phyloP scores from a whole-genome alignment of 148 eudicot species.

The Rhododendron simsii region DNA sequence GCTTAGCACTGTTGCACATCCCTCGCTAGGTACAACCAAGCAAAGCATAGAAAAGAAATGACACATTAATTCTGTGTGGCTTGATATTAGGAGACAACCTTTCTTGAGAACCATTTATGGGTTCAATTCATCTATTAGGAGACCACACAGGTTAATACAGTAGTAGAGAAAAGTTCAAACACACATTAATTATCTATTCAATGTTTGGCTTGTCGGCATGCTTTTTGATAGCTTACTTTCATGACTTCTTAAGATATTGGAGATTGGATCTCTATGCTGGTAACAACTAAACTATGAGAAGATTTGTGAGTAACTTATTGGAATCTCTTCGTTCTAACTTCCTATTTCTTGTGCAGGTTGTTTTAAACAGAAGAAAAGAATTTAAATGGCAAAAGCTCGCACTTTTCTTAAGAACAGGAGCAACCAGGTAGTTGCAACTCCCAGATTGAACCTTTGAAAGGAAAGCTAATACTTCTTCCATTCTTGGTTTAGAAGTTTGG shows the following conservation, averaged over 20 bases:
- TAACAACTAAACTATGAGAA: not conserved
- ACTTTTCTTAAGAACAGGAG: constrained; percentile 78
- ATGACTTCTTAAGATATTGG: not conserved
- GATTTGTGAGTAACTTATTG: constrained; percentile 2
- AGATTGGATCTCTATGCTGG: not conserved
- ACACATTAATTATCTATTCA: not conserved
- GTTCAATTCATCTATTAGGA: not conserved
- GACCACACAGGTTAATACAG: not conserved
- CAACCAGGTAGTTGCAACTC: constrained; percentile 47
- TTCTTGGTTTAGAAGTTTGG: not conserved
- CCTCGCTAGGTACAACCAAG: not conserved
- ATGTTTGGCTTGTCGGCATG: not conserved
- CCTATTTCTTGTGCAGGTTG: constrained; percentile 51
- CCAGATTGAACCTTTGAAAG: not conserved
- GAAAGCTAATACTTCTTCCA: not conserved
- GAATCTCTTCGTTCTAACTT: not conserved
- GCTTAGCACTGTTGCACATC: not conserved
- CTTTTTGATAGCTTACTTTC: not conserved
- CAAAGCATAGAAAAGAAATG: not conserved
- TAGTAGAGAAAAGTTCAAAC: not conserved
- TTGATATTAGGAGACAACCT: not conserved
- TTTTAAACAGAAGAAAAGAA: constrained; percentile 66
- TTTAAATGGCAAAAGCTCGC: constrained; percentile 83
- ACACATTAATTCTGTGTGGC: not conserved
- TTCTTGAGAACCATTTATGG: not conserved